A percentile compares a stretch with the other conserved stretches of the same genome.
Evolutionary conservation across 78 protist species (phyloP).

Genomic region (Dictyostelium purpureum): DNA sequence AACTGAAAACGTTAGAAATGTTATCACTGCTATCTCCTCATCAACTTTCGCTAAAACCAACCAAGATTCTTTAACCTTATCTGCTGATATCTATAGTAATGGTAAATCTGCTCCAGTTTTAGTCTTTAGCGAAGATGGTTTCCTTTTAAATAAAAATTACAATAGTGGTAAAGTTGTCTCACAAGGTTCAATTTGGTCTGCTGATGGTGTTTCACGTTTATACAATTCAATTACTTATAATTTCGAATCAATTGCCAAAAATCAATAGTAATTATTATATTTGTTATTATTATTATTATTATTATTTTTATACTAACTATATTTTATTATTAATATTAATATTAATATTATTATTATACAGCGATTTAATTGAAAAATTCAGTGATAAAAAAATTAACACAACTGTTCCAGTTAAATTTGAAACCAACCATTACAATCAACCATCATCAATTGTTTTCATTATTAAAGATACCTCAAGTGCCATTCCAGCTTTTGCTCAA

Average conservation of each 20-base stretch:
- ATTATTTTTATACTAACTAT: background rate
- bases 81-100: slow-evolving; percentile 16
- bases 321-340: background rate
- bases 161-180: slow-evolving; percentile 63
- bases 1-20: slow-evolving; percentile 46
- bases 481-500: slow-evolving; percentile 51
- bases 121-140: slow-evolving; percentile 11
- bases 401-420: slow-evolving; percentile 17
- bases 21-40: slow-evolving; percentile 21
- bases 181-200: slow-evolving; percentile 67
- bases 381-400: slow-evolving; percentile 10
- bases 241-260: slow-evolving; percentile 55
- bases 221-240: slow-evolving; percentile 35
- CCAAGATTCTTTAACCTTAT: slow-evolving; percentile 14
- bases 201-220: slow-evolving; percentile 40
- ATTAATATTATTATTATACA: background rate
- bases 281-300: background rate
- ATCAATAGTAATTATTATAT: background rate
- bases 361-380: slow-evolving; percentile 58
- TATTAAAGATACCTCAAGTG: slow-evolving; percentile 29
- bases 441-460: slow-evolving; percentile 61
- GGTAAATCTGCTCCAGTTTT: background rate
- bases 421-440: slow-evolving; percentile 13
- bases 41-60: background rate
- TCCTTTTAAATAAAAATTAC: slow-evolving; percentile 43